Evolutionary conservation across 1,139 yeast genomes (phyloP), one percentile per base, ranked within the genome.

Genomic region (Diutina sp.): DNA sequence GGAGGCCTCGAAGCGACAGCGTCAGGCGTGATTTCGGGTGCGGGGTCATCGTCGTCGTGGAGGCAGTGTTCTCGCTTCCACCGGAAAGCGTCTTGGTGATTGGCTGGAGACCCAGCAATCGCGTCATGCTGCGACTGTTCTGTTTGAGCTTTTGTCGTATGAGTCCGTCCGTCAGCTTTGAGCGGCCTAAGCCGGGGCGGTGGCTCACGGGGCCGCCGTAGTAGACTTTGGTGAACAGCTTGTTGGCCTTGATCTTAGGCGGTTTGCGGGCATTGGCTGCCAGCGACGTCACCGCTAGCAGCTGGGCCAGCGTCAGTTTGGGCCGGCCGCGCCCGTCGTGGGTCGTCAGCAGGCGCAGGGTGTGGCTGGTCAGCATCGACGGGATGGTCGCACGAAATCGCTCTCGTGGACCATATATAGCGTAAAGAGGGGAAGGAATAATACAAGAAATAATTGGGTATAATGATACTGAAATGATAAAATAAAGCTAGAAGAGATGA

Each of bases 221-320:
- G 30, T 47, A 47, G 16, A 14, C 38, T 21, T 47, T 47, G 6
- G 51, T 28, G 35, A 47, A 47, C 51, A 47, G 51, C 30, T 47
- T 47, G n/a, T 47, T 47, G 11, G 51, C 7, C 38, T 47, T 47
- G 14, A 47, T 29, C 30, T 47, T 47, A 38, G 51, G 21, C 18
- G 51, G 51, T 11, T 47, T 47, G 29, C 51, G 35, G 21, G 51
- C 51, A n/a, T 28, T 30, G 29, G 51, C 51, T 28, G 51, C 51
- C 51, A 28, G 51, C 38, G 30, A 30, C 38, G n/a, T n/a, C 38
- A 30, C 51, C 8, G 51, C 35, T 14, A 29, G 29, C 35, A 30
- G 14, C 38, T 14, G 38, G 14, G 14, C 21, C 30, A 28, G 28
- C n/a, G 28, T 28, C 4, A 11, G 28, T 28, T 47, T 47, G 38